Evolutionary conservation across 208 protist species (phyloP), one percentile per base, ranked within the genome.

Genomic region (Leishmania turanica): DNA sequence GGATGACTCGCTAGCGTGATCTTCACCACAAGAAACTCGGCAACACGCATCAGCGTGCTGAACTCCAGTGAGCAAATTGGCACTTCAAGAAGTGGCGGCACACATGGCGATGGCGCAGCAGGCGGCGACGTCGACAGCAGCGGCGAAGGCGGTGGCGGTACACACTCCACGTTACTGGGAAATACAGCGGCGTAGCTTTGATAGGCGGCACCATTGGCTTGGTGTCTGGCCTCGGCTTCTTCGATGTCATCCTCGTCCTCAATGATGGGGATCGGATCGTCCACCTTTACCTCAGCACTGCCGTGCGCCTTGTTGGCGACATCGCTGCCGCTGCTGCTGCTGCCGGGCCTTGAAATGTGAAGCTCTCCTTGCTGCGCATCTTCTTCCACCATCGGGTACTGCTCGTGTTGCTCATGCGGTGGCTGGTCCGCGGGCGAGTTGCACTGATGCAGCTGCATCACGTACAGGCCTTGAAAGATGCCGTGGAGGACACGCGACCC

Each of bases 401-500:
- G 51, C 34, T 62, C 76, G 1, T 47, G n/a, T 9, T 58, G 47
- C 9, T 2, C 71, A 6, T 34, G 51, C 51, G 51, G 24, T 64
- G 54, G 37, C 49, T 15, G 27, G 56, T 51, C 74, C 40, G 31
- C 21, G 9, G 64, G 34, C 40, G 47, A 34, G 11, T 15, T 82
- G 75, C 69, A 49, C 70, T 77, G 72, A 17, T 82, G 79, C 42
- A 87, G 76, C 62, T 80, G 78, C 73, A 80, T 89, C 51, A 85
- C 78, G 7, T 82, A 56, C n/a, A 93, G 56, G 5, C 86, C 91
- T 42, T 93, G 85, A 34, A 95, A 79, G 17, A 96, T 83, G 11
- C 89, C 87, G 65, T 89, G 79, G 40, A 96, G 66, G 71, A 94
- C 75, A 40, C 87, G 88, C 49, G 88, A 89, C 60, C 88, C 85